phyloP scores from a whole-genome alignment of 495 filamentous ascomycete genomes.

The Neurospora discreta region DNA sequence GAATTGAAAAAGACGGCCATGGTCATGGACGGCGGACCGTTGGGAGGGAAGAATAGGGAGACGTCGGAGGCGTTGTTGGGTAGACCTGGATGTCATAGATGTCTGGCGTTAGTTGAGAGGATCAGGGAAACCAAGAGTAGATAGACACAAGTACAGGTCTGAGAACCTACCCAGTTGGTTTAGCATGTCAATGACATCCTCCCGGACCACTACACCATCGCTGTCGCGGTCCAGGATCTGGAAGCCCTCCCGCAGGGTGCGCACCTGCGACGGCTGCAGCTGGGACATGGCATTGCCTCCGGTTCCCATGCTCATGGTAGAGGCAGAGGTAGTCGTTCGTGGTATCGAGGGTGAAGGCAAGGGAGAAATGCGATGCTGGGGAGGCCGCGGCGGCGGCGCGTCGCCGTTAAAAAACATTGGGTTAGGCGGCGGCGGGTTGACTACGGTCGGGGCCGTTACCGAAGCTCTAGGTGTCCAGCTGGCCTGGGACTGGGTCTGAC shows the following conservation, averaged over 20 bases:
- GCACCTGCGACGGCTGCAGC: conserved; percentile 54
- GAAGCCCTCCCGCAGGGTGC: conserved; percentile 74
- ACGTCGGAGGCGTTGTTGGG: conserved; percentile 46
- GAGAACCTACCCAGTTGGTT: conserved; percentile 51
- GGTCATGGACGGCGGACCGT: conserved; percentile 55
- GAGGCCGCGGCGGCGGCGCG: neutral
- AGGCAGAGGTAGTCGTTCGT: conserved; percentile 11
- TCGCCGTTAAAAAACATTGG: neutral
- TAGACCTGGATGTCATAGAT: conserved; percentile 22
- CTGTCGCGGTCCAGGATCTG: conserved; percentile 76
- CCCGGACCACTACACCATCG: conserved; percentile 60
- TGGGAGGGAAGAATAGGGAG: conserved; percentile 65
- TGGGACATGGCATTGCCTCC: conserved; percentile 47
- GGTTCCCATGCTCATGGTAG: neutral
- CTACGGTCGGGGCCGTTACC: neutral
- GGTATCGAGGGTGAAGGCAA: neutral
- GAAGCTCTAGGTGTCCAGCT: neutral
- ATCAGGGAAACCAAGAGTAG: neutral
- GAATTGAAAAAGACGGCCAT: conserved; percentile 75
- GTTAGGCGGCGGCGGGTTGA: neutral
- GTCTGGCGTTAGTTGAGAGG: neutral
- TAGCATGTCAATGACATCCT: conserved; percentile 73
- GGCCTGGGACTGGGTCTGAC: conserved; percentile 19
- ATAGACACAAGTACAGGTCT: neutral
- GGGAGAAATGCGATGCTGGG: neutral